Conservation (phyloP, 1,139 yeast species). For the Kodamaea alishanica region DNA sequence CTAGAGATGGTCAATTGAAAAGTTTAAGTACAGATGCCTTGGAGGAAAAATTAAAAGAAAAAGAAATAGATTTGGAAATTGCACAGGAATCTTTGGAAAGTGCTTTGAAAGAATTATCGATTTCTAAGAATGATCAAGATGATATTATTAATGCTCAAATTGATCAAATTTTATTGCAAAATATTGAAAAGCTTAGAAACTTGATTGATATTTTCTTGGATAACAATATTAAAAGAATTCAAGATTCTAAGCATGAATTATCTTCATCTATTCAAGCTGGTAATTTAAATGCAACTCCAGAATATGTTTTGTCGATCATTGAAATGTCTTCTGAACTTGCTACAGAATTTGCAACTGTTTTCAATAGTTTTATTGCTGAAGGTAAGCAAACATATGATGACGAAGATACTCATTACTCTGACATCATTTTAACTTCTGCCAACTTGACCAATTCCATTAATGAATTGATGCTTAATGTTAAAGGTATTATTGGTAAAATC, state of each 20-base stretch:
- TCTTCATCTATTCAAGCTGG: constrained; percentile 84
- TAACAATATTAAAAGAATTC: constrained; percentile 69
- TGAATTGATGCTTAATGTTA: constrained; percentile 65
- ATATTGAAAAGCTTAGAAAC: constrained; percentile 48
- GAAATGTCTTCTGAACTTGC: constrained; percentile 72
- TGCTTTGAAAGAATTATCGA: constrained; percentile 59
- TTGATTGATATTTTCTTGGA: constrained; percentile 71
- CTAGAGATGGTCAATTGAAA: constrained; percentile 13
- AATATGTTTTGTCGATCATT: constrained; percentile 61
- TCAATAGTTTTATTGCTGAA: constrained; percentile 75
- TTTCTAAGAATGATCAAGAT: constrained; percentile 53
- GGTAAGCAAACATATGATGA: constrained; percentile 56
- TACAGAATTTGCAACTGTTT: constrained; percentile 77
- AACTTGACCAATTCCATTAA: constrained; percentile 62
- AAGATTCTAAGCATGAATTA: constrained; percentile 68
- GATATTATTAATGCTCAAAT: constrained; percentile 57
- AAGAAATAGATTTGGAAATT: constrained; percentile 77
- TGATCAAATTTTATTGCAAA: constrained; percentile 50
- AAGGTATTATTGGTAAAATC: constrained; percentile 61
- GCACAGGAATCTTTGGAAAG: constrained; percentile 77
- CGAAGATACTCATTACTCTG: constrained; percentile 55
- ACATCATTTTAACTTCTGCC: constrained; percentile 63
- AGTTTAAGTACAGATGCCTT: constrained; percentile 22
- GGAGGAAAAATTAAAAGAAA: constrained; percentile 54
- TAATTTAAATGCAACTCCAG: constrained; percentile 74